These are phyloP conservation scores for Takashimella tepidaria DNA, from an alignment of 1,284 basidiomycete genomes.

Conservation along the genomic window DNA sequence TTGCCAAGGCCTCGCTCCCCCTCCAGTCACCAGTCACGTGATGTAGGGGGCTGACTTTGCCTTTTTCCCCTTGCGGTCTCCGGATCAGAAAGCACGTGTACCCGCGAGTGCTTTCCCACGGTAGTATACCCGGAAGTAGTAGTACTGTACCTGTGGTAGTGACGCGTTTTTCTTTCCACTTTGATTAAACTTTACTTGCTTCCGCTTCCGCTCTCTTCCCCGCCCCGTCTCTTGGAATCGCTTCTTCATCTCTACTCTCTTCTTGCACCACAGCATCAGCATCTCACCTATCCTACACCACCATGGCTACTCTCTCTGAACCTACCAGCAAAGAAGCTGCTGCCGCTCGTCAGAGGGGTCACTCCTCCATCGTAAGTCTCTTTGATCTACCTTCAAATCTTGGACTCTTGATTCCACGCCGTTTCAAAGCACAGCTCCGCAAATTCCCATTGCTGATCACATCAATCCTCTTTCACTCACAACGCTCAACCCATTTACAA, in stretches of 20 bases:
- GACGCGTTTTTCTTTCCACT: background rate
- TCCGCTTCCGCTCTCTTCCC: background rate
- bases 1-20: no score
- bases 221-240: background rate
- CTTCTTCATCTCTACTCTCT: background rate
- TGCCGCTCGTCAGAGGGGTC: constrained; percentile 44
- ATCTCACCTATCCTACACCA: constrained; percentile 3
- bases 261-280: background rate
- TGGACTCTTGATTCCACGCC: constrained; percentile 8
- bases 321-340: constrained; percentile 22
- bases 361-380: constrained; percentile 47
- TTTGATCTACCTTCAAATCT: constrained; percentile 1
- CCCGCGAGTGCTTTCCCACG: no score
- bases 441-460: background rate
- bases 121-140: no score
- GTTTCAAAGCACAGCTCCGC: background rate
- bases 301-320: constrained; percentile 27
- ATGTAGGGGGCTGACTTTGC: no score
- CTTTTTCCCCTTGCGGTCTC: no score
- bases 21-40: no score
- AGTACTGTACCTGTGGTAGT: no score
- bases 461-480: background rate
- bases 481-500: background rate
- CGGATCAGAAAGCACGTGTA: no score
- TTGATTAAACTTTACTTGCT: background rate